A percentile compares a stretch with the other conserved stretches of the same genome.
Conservation (phyloP, 352 stramenopile species). For the Pythium biforme region DNA sequence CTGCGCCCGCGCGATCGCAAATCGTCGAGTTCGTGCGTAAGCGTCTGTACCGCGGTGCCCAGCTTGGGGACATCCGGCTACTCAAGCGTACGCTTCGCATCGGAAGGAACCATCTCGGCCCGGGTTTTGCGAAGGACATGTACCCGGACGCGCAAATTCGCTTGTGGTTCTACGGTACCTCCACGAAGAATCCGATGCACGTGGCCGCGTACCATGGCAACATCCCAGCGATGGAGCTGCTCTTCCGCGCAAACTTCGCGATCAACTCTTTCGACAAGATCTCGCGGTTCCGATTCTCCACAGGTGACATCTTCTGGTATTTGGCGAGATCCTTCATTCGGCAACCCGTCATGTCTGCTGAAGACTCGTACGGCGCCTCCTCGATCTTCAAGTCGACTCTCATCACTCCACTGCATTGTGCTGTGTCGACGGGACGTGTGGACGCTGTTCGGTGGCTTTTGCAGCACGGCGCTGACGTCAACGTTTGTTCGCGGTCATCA, state of each 20-base stretch:
- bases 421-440: constrained; percentile 69
- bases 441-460: constrained; percentile 75
- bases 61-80: constrained; percentile 61
- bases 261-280: constrained; percentile 84
- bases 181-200: constrained; percentile 85
- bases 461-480: constrained; percentile 69
- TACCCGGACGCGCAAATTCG: constrained; percentile 69
- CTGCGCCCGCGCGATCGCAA: constrained; percentile 28
- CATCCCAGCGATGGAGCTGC: constrained; percentile 66
- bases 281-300: constrained; percentile 71
- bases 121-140: constrained; percentile 54
- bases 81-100: constrained; percentile 58
- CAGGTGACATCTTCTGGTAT: constrained; percentile 83
- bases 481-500: constrained; percentile 73
- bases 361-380: constrained; percentile 54
- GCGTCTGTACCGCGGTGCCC: constrained; percentile 67
- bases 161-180: constrained; percentile 68
- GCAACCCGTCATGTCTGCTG: constrained; percentile 59
- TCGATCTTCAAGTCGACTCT: constrained; percentile 74
- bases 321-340: constrained; percentile 69
- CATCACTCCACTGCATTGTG: constrained; percentile 75
- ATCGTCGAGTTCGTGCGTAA: constrained; percentile 63
- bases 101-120: constrained; percentile 47
- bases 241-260: constrained; percentile 52
- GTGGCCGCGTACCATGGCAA: constrained; percentile 79